A percentile compares a stretch with the other conserved stretches of the same genome.
Evolutionary conservation across 805 yeast species (phyloP).

Genomic region (Saccharomycopsis fibuligera): DNA sequence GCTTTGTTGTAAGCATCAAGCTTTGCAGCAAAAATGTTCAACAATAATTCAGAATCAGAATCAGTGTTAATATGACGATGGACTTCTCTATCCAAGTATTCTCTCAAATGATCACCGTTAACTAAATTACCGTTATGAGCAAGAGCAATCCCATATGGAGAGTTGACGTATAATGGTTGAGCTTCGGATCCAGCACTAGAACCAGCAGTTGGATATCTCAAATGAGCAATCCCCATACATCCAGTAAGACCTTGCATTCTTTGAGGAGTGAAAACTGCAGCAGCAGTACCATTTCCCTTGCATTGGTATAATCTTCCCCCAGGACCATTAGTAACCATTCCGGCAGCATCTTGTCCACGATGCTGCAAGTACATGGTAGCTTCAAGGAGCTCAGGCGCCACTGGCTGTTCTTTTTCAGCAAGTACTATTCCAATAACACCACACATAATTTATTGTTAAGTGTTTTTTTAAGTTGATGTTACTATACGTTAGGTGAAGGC

Average conservation of each 20-base stretch:
- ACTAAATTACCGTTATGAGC: constrained; percentile 95
- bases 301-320: constrained; percentile 94
- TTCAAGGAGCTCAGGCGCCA: constrained; percentile 86
- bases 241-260: constrained; percentile 80
- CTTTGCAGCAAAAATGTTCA: constrained; percentile 88
- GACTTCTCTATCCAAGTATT: constrained; percentile 83
- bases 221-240: constrained; percentile 90
- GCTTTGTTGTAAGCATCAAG: constrained; percentile 86
- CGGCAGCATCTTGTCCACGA: constrained; percentile 99
- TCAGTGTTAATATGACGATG: constrained; percentile 98
- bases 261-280: constrained; percentile 86
- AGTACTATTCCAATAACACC: constrained; percentile 87
- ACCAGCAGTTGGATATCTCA: constrained; percentile 97
- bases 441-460: too few relatives aligned
- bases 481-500: too few relatives aligned
- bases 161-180: constrained; percentile 95
- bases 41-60: constrained; percentile 84
- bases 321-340: constrained; percentile 91
- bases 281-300: constrained; percentile 98
- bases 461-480: too few relatives aligned
- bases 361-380: constrained; percentile 92
- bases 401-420: constrained; percentile 65
- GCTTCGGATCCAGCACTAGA: constrained; percentile 94
- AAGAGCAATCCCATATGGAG: constrained; percentile 89
- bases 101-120: constrained; percentile 69